Percentiles rank a stretch among this genome's conserved stretches.
Conservation (phyloP, 495 filamentous ascomycete species). For the Aspergillus baeticus region DNA sequence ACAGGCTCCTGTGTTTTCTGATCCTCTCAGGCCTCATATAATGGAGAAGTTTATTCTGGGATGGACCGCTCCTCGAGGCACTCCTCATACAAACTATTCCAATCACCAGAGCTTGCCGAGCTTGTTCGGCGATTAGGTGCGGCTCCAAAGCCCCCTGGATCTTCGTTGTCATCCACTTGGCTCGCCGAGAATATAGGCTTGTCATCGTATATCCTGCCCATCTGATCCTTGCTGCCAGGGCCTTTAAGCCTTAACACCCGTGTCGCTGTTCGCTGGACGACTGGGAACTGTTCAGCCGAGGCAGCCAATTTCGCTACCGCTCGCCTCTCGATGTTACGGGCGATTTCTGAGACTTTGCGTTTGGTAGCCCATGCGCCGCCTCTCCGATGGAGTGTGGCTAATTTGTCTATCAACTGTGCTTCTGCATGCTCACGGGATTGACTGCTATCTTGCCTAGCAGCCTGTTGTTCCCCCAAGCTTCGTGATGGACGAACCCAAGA, state of each 20-base stretch:
- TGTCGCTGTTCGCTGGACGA: constrained; percentile 13
- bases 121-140: not conserved
- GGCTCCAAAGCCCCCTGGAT: not conserved
- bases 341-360: constrained; percentile 17
- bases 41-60: constrained; percentile 5
- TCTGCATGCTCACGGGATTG: constrained; percentile 6
- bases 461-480: constrained; percentile 2
- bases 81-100: constrained; percentile 27
- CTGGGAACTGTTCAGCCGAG: constrained; percentile 12
- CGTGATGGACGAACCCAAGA: constrained; percentile 15
- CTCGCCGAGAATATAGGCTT: constrained; percentile 4
- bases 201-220: constrained; percentile 2
- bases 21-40: not conserved
- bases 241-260: constrained; percentile 12
- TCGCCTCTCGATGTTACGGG: constrained; percentile 18
- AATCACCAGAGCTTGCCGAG: constrained; percentile 17
- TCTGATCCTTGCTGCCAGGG: constrained; percentile 10
- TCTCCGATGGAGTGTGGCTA: constrained; percentile 15
- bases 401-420: constrained; percentile 10
- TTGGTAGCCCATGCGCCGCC: constrained; percentile 17
- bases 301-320: constrained; percentile 9
- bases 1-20: not conserved
- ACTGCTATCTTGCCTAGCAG: not conserved
- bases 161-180: not conserved
- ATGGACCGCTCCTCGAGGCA: constrained; percentile 27